Evolutionary conservation across 768 basidiomycete genomes (phyloP), one percentile per base, ranked within the genome.

Genomic region (Tephrocybe sp.): DNA sequence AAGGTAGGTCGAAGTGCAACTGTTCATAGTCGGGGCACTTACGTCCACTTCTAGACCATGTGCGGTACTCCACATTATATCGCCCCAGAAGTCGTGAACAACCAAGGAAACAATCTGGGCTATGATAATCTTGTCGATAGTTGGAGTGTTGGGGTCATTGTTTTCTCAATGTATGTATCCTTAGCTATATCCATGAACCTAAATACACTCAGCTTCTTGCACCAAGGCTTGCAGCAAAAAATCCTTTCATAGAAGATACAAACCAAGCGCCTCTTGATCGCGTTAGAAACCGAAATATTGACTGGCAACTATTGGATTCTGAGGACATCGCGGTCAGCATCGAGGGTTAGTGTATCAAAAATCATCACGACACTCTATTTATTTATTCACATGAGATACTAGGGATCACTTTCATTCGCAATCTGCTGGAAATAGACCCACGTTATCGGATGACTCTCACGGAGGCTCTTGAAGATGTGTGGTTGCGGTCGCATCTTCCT

Each of bases 1-100:
- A 78, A 78, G 57, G 91, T 93, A 57, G 6, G 80, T 67, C 4
- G 9, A 18, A 1, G 9, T 28, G 43, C 9, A 34, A 20, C 6
- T 15, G 3, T 9, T 11, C 10, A 14, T 15, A 21, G 0, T 17
- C 11, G 25, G 43, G 10, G 18, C 21, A 9, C 33, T 39, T 6
- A n/a, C 17, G 9, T 28, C 20, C 38, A 9, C 37, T 20, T 45
- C 11, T 58, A 90, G 83, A 96, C 95, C 0, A 90, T 93, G 88
- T 98, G 96, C 60, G 96, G 96, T 2, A 97, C 97, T 0, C 94
- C 95, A 0, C 84, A 82, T 56, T 98, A 98, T 65, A 83, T 97
- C 2, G 94, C 93, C 0, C 93, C 93, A 0, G 95, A 98, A 58
- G 91, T 99, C 9, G n/a, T 45, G 8, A 30, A 30, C 38, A 21